phyloP scores from a whole-genome alignment of 2,329 filamentous ascomycete species.

The Leptographium procerum region DNA sequence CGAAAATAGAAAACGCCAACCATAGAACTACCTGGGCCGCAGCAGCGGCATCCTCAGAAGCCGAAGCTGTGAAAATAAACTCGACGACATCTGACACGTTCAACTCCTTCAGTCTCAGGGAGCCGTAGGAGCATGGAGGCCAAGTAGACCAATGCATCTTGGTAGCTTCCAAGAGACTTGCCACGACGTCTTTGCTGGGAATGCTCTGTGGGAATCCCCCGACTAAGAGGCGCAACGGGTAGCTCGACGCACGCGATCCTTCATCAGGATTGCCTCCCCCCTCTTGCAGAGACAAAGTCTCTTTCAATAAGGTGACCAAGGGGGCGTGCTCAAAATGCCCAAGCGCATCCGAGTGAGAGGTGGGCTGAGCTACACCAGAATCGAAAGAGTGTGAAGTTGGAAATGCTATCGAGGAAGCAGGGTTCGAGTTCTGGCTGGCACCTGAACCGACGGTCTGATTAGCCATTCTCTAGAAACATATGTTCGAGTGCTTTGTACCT shows the following conservation, averaged over 20 bases:
- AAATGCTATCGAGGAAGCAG: not conserved
- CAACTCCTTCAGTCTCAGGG: slow-evolving; percentile 12
- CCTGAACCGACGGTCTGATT: not conserved
- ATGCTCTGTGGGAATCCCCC: not conserved
- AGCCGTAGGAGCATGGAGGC: not conserved
- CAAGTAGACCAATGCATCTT: not conserved
- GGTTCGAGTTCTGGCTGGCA: not conserved
- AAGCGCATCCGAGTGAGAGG: not conserved
- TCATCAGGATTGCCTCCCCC: not conserved
- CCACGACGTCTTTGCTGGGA: not conserved
- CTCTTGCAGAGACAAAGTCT: not conserved
- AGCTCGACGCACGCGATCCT: not conserved
- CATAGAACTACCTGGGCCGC: not conserved
- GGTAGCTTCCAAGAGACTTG: not conserved
- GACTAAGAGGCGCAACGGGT: not conserved
- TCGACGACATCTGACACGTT: slow-evolving; percentile 18
- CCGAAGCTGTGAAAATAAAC: slow-evolving; percentile 13
- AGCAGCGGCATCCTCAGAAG: slow-evolving; percentile 14
- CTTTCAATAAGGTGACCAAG: slow-evolving; percentile 10
- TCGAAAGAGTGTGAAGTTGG: not conserved
- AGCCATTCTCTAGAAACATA: not conserved
- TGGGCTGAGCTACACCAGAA: not conserved
- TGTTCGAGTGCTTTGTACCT: not conserved
- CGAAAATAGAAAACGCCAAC: not conserved
- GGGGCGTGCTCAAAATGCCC: slow-evolving; percentile 21